Evolutionary conservation across 2,329 filamentous ascomycete genomes (phyloP).

Genomic region (Xylaria sp.): DNA sequence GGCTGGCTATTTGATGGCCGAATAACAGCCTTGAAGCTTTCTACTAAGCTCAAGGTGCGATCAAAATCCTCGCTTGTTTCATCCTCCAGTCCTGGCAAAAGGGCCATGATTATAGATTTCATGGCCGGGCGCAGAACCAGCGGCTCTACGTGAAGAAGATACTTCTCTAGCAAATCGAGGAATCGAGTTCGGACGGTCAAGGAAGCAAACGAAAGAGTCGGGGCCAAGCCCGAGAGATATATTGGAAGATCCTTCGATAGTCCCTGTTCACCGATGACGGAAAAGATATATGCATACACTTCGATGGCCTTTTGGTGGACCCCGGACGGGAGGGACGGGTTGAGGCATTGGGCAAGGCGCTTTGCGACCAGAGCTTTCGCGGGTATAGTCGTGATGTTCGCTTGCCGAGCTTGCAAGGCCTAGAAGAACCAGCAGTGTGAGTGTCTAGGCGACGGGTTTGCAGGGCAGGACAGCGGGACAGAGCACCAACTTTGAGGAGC

Average conservation of each 20-base stretch:
- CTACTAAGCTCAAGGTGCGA: slow-evolving; percentile 79
- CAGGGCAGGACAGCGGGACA: not conserved
- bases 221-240: slow-evolving; percentile 88
- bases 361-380: slow-evolving; percentile 86
- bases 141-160: slow-evolving; percentile 78
- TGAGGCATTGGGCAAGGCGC: slow-evolving; percentile 92
- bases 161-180: slow-evolving; percentile 82
- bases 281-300: slow-evolving; percentile 90
- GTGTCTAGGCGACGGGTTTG: slow-evolving; percentile 32
- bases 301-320: slow-evolving; percentile 98
- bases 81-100: slow-evolving; percentile 92
- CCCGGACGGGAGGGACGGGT: slow-evolving; percentile 90
- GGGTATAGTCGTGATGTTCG: slow-evolving; percentile 77
- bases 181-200: slow-evolving; percentile 88
- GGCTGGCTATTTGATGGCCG: slow-evolving; percentile 63
- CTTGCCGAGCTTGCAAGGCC: slow-evolving; percentile 88
- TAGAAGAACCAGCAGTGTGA: slow-evolving; percentile 53
- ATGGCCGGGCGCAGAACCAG: slow-evolving; percentile 82
- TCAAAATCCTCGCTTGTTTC: slow-evolving; percentile 98
- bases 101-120: slow-evolving; percentile 87
- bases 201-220: slow-evolving; percentile 93
- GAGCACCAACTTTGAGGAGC: slow-evolving; percentile 77
- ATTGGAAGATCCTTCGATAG: slow-evolving; percentile 84
- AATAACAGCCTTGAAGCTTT: slow-evolving; percentile 78
- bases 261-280: slow-evolving; percentile 81